A percentile compares a stretch with the other conserved stretches of the same genome.
phyloP scores from a whole-genome alignment of 2,329 filamentous ascomycete species.

The Cladosporium sp. region DNA sequence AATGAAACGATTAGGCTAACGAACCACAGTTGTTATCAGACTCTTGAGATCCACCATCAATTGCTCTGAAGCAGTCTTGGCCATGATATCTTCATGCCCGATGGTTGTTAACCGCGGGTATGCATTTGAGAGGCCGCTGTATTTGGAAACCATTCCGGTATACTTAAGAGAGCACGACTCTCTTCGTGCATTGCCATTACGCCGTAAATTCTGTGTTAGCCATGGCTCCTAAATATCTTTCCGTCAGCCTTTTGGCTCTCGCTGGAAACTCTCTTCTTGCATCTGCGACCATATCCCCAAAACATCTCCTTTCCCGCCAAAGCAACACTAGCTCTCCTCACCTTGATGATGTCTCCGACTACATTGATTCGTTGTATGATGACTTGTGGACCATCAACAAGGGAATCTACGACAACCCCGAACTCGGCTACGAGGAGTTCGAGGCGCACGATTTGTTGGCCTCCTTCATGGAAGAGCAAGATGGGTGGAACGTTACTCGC shows the following conservation, averaged over 20 bases:
- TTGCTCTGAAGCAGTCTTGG: not conserved
- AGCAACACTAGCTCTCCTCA: constrained; percentile 2
- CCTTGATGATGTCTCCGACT: not conserved
- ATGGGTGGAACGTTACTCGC: constrained; percentile 21
- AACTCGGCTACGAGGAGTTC: constrained; percentile 45
- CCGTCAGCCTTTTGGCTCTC: not conserved
- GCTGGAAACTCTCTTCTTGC: not conserved
- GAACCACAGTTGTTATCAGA: no score
- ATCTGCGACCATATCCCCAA: not conserved
- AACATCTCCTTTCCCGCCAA: not conserved
- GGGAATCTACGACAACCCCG: constrained; percentile 34
- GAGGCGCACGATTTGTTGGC: constrained; percentile 49
- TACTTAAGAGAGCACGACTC: no score
- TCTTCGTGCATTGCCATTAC: no score
- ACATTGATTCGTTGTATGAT: constrained; percentile 1
- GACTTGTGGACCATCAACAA: constrained; percentile 4
- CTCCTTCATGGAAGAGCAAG: constrained; percentile 35
- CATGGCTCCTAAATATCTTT: not conserved
- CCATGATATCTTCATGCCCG: not conserved
- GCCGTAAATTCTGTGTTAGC: no score
- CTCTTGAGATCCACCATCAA: no score
- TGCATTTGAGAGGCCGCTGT: not conserved
- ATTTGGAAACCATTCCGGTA: no score
- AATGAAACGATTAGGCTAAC: no score
- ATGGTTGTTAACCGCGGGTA: not conserved